Evolutionary conservation across 331 rosid genomes (phyloP).

Genomic region (Phaseolus coccineus): DNA sequence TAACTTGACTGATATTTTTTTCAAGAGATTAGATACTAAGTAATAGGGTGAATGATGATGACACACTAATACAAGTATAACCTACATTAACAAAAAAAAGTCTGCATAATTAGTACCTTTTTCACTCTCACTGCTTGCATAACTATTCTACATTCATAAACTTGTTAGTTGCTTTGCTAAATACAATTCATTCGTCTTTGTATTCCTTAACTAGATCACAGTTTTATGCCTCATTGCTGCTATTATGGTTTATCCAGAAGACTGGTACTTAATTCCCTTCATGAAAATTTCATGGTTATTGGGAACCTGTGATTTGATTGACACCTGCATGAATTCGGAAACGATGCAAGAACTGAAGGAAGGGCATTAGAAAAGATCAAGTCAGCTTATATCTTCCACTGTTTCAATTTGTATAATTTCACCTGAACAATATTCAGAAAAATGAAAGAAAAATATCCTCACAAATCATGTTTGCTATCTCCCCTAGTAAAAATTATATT

Average conservation of each 20-base stretch:
- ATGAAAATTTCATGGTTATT: neutral
- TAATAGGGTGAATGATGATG: neutral
- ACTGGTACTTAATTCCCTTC: conserved; percentile 11
- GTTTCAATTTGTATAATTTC: conserved; percentile 56
- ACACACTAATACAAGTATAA: neutral
- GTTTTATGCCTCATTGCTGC: neutral
- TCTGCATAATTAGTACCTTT: neutral
- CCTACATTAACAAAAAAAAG: neutral
- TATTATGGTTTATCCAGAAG: neutral
- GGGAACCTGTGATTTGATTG: neutral
- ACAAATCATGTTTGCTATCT: conserved; percentile 46
- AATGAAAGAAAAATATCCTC: conserved; percentile 33
- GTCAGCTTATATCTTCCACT: conserved; percentile 37
- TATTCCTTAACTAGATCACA: neutral
- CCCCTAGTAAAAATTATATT: conserved; percentile 50
- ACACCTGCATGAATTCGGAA: neutral
- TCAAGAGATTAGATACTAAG: neutral
- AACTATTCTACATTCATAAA: neutral
- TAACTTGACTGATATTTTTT: neutral
- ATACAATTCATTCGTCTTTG: neutral
- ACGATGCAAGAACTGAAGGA: conserved; percentile 36
- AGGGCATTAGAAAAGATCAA: conserved; percentile 27
- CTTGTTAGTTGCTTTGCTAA: neutral
- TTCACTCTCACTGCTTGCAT: neutral
- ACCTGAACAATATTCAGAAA: conserved; percentile 47